phyloP scores from a whole-genome alignment of 768 basidiomycete genomes.

The Tephrocybe sp. region DNA sequence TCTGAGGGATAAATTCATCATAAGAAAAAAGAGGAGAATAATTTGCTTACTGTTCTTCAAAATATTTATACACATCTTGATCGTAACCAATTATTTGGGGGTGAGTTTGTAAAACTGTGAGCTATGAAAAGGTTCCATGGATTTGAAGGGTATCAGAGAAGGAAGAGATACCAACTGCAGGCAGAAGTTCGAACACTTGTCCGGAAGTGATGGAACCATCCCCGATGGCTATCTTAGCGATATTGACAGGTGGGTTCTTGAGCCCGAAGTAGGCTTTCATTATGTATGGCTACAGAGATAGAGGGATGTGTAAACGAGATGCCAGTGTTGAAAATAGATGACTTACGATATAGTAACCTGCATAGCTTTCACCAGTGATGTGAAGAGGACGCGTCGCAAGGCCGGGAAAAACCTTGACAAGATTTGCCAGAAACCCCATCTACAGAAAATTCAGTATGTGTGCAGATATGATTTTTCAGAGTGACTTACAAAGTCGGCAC shows the following conservation, averaged over 20 bases:
- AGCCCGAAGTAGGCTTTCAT: constrained; percentile 68
- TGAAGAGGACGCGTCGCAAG: constrained; percentile 66
- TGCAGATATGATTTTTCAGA: not conserved
- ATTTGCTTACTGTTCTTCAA: constrained; percentile 61
- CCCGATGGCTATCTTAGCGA: constrained; percentile 70
- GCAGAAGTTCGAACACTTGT: constrained; percentile 50
- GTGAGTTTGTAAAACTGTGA: constrained; percentile 64
- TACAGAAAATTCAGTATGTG: constrained; percentile 24
- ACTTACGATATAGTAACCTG: constrained; percentile 68
- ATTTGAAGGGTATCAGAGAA: not conserved
- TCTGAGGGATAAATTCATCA: constrained; percentile 31
- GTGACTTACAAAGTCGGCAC: constrained; percentile 47
- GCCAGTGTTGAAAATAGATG: not conserved
- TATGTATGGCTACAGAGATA: constrained; percentile 62
- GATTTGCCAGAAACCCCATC: constrained; percentile 72
- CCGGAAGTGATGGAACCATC: constrained; percentile 60
- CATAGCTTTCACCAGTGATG: constrained; percentile 74
- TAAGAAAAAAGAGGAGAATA: not conserved
- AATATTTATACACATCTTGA: constrained; percentile 62
- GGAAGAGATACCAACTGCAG: constrained; percentile 44
- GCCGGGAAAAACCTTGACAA: constrained; percentile 74
- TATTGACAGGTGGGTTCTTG: constrained; percentile 63
- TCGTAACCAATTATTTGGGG: constrained; percentile 79
- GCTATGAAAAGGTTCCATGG: constrained; percentile 29
- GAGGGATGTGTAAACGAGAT: not conserved